Percentiles rank a stretch among this genome's conserved stretches.
These are phyloP conservation scores for Leccinum longicurvipes DNA, from an alignment of 768 basidiomycete species.

Conservation along the genomic window DNA sequence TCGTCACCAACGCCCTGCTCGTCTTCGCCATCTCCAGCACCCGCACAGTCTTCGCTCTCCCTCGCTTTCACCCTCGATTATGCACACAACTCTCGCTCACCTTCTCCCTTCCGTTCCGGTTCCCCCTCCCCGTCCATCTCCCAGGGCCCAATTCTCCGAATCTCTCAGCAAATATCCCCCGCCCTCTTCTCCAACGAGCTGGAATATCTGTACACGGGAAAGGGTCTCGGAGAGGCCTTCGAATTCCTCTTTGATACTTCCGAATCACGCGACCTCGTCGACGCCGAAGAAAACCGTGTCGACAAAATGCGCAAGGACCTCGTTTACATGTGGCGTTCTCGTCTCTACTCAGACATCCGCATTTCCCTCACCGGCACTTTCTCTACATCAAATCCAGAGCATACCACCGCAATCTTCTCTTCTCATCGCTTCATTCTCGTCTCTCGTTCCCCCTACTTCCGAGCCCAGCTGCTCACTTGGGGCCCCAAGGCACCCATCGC, in stretches of 20 bases:
- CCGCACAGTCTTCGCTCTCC: slow-evolving; percentile 60
- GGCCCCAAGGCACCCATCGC: slow-evolving; percentile 35
- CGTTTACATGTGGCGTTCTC: slow-evolving; percentile 94
- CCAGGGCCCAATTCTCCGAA: slow-evolving; percentile 49
- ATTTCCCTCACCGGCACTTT: slow-evolving; percentile 73
- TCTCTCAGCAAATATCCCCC: slow-evolving; percentile 68
- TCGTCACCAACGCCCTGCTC: slow-evolving; percentile 49
- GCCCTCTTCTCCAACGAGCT: slow-evolving; percentile 86
- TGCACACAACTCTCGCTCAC: slow-evolving; percentile 39
- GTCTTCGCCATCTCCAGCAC: slow-evolving; percentile 47
- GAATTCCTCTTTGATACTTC: slow-evolving; percentile 78
- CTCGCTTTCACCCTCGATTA: slow-evolving; percentile 47
- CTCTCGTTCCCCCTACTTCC: slow-evolving; percentile 87
- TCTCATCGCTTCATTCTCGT: slow-evolving; percentile 92
- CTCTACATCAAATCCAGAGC: slow-evolving; percentile 60
- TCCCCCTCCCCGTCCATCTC: slow-evolving; percentile 47
- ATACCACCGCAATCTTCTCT: slow-evolving; percentile 79
- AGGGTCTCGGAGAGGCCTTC: slow-evolving; percentile 83
- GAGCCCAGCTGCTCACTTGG: slow-evolving; percentile 73
- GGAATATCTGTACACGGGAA: slow-evolving; percentile 92
- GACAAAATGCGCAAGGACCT: slow-evolving; percentile 91
- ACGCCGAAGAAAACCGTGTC: slow-evolving; percentile 54
- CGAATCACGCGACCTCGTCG: slow-evolving; percentile 41
- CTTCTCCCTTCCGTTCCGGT: slow-evolving; percentile 42
- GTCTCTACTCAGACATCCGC: slow-evolving; percentile 89